These are phyloP conservation scores for Neospermospora avenae DNA, from an alignment of 2,329 filamentous ascomycete species.

Conservation along the genomic window DNA sequence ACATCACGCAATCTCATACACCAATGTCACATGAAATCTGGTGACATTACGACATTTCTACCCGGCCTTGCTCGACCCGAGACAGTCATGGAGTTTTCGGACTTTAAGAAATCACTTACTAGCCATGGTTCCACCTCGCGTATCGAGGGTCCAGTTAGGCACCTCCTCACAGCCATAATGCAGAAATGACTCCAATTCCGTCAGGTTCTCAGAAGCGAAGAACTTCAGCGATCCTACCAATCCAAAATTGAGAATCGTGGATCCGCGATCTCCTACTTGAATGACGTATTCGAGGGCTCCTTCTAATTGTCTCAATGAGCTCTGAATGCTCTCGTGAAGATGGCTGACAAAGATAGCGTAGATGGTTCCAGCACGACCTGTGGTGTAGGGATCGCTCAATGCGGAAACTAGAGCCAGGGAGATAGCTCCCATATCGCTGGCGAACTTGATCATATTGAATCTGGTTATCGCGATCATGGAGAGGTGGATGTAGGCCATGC, in stretches of 20 bases:
- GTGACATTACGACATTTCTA: no score
- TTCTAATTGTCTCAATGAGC: constrained; percentile 59
- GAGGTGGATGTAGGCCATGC: constrained; percentile 65
- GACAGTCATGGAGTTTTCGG: no score
- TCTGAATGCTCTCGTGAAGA: constrained; percentile 57
- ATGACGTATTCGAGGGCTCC: constrained; percentile 64
- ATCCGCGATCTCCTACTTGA: constrained; percentile 65
- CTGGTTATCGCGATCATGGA: constrained; percentile 64
- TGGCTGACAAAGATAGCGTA: constrained; percentile 70
- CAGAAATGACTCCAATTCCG: constrained; percentile 68
- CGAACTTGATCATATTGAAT: constrained; percentile 68
- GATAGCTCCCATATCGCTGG: constrained; percentile 60
- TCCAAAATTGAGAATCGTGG: constrained; percentile 69
- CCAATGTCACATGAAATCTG: no score
- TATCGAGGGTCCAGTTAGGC: constrained; percentile 67
- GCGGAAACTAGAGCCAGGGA: constrained; percentile 63
- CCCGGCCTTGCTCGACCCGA: no score
- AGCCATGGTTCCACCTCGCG: constrained; percentile 67
- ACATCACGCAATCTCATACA: no score
- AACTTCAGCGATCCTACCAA: constrained; percentile 64
- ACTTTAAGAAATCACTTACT: constrained; percentile 26
- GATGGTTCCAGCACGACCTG: constrained; percentile 66
- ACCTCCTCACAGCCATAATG: constrained; percentile 70
- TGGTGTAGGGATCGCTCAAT: constrained; percentile 60
- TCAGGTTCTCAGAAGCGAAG: constrained; percentile 65